These are phyloP conservation scores for Lipomyces oligophaga DNA, from an alignment of 805 yeast species.

Conservation along the genomic window DNA sequence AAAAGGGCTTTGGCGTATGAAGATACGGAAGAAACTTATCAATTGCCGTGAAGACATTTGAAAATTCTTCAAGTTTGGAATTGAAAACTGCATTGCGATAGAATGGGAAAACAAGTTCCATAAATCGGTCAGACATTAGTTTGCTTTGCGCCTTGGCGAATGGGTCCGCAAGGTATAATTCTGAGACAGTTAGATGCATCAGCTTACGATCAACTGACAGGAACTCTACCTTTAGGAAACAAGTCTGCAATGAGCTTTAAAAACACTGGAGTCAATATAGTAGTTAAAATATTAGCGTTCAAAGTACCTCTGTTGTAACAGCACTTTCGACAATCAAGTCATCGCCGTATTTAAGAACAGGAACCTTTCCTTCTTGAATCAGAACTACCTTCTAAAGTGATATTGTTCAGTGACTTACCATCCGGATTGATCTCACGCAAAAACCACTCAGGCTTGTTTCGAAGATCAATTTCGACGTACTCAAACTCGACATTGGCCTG, in stretches of 20 bases:
- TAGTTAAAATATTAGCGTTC: not conserved
- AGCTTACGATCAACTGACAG: not conserved
- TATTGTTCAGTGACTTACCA: slow-evolving; percentile 26
- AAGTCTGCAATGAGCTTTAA: slow-evolving; percentile 30
- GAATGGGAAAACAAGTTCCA: slow-evolving; percentile 22
- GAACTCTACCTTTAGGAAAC: slow-evolving; percentile 29
- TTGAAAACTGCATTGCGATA: too few relatives aligned
- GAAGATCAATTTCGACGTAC: slow-evolving; percentile 32
- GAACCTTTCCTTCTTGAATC: slow-evolving; percentile 33
- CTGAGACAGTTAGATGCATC: not conserved
- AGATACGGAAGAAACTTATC: slow-evolving; percentile 23
- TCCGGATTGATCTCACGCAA: slow-evolving; percentile 32
- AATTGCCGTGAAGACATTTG: too few relatives aligned
- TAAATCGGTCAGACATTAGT: slow-evolving; percentile 30
- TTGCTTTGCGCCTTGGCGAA: slow-evolving; percentile 54
- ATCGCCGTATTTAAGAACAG: slow-evolving; percentile 32
- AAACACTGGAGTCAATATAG: not conserved
- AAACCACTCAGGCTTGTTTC: slow-evolving; percentile 35
- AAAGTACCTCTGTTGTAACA: slow-evolving; percentile 30
- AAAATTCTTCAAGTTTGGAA: too few relatives aligned
- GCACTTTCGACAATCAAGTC: slow-evolving; percentile 31
- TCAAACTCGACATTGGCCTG: slow-evolving; percentile 33
- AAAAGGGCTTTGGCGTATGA: slow-evolving; percentile 18
- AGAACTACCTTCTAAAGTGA: too few relatives aligned
- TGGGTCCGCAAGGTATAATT: slow-evolving; percentile 75